These are phyloP conservation scores for Torrubiella hemipterigena DNA, from an alignment of 2,329 filamentous ascomycete genomes.

Conservation along the genomic window DNA sequence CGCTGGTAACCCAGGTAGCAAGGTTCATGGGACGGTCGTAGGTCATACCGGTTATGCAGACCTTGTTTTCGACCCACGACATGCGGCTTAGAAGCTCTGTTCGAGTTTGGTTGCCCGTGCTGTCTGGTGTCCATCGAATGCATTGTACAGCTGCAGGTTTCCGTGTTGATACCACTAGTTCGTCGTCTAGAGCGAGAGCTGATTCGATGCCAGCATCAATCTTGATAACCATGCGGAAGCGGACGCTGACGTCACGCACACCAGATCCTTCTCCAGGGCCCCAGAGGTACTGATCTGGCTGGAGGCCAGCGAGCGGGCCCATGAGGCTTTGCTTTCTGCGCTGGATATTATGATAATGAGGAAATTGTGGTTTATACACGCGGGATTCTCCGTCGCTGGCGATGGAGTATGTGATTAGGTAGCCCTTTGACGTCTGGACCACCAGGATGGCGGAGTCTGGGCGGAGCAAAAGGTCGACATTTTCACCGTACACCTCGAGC, in stretches of 20 bases:
- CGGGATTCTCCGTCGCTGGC: constrained; percentile 71
- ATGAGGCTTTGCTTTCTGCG: constrained; percentile 49
- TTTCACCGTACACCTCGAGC: constrained; percentile 70
- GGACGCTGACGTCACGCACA: constrained; percentile 75
- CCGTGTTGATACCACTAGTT: constrained; percentile 79
- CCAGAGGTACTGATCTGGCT: constrained; percentile 52
- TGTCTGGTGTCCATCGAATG: constrained; percentile 87
- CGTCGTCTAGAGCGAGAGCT: constrained; percentile 80
- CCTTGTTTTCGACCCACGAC: constrained; percentile 71
- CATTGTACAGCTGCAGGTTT: constrained; percentile 94
- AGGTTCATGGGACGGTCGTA: constrained; percentile 95
- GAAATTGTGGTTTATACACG: constrained; percentile 76
- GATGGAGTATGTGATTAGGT: constrained; percentile 87
- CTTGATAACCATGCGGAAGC: constrained; percentile 95
- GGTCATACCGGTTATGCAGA: constrained; percentile 70
- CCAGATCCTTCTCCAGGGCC: constrained; percentile 74
- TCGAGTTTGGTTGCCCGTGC: constrained; percentile 68
- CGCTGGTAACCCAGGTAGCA: constrained; percentile 80
- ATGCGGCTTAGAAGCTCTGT: constrained; percentile 85
- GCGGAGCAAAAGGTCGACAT: constrained; percentile 72
- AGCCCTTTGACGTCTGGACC: constrained; percentile 74
- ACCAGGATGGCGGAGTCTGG: constrained; percentile 90
- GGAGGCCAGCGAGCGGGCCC: constrained; percentile 39
- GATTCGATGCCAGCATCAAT: constrained; percentile 90
- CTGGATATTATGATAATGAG: constrained; percentile 52